Conservation (phyloP, 768 basidiomycete species). For the Boletus edulis region DNA sequence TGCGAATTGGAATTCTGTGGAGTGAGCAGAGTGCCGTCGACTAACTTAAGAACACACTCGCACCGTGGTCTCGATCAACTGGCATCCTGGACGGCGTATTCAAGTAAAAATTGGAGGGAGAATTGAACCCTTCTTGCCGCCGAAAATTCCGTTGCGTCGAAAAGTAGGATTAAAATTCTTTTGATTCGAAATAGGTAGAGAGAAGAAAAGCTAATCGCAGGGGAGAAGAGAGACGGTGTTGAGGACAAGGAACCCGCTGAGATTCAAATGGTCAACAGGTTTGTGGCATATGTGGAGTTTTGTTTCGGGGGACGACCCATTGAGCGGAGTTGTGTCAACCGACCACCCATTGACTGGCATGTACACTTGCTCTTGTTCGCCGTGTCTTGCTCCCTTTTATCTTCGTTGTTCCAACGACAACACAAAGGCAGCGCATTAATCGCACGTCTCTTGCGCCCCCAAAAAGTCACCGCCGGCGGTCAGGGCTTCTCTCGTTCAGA, state of each 20-base stretch:
- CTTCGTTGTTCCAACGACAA: not conserved
- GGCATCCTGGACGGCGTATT: not conserved
- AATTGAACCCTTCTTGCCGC: not conserved
- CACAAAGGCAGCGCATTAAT: not conserved
- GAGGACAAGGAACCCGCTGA: not conserved
- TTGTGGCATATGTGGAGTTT: slow-evolving; percentile 15
- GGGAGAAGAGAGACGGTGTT: too few species aligned
- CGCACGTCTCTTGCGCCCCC: slow-evolving; percentile 9
- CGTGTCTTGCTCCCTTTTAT: not conserved
- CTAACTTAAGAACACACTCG: not conserved
- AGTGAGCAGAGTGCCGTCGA: not conserved
- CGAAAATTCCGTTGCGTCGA: not conserved
- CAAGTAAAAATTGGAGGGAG: not conserved
- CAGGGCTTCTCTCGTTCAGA: not conserved
- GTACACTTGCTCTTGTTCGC: not conserved
- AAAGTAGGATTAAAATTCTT: too few species aligned
- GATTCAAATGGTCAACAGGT: not conserved
- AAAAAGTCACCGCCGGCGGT: not conserved
- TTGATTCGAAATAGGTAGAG: too few species aligned
- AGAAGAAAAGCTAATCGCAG: too few species aligned
- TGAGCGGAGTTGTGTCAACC: slow-evolving; percentile 22
- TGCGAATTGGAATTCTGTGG: slow-evolving; percentile 5
- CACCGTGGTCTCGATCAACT: not conserved
- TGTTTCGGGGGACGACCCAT: slow-evolving; percentile 3
- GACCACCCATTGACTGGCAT: too few species aligned